Base-by-base conservation (phyloP, 306 rosid genomes). In the Morella rubra region DNA sequence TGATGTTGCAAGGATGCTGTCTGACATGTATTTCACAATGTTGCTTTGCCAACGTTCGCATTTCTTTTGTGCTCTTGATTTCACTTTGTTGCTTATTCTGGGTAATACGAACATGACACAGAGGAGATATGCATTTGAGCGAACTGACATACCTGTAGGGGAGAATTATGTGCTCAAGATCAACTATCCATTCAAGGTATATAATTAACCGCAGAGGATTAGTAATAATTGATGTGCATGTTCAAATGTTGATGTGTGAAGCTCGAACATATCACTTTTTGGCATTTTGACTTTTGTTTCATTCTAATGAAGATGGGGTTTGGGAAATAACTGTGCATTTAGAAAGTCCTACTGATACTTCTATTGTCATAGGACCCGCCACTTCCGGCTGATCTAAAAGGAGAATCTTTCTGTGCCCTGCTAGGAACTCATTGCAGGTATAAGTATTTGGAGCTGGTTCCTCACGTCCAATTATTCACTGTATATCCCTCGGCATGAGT, bases 91-190 rank as follows among this genome's bases (percentile, higher is more conserved):
- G 70, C 76, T 85, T 32, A 32, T 75, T 72, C 4, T 58, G 45
- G 68, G 41, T 67, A 69, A 13, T 74, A 22, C 72, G 27, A 37
- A 60, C 13, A 53, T 75, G 52, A 81, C 62, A 65, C 91, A 95
- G 99, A 95, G 97, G 86, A 95, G 84, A 50, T 92, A 92, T 77
- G 97, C 97, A 82, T 95, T 92, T 89, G 97, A 90, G 70, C 88
- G 91, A 66, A 77, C 81, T 73, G 99, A 95, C 82, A 82, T 92
- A 82, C 93, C 97, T 51, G 15, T 81, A 12, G 99, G 99, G 69
- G 97, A 95, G 72, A 90, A 81, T 80, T 90, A 89, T 74, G 99
- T 84, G 67, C 87, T 95, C 66, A 95, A 95, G 89, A 87, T 95
- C 72, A 95, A 79, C 78, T 95, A 95, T 83, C 90, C 93, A 49